Base-by-base conservation (phyloP, 2,329 filamentous ascomycete genomes). In the Cryphonectria carpinicola region DNA sequence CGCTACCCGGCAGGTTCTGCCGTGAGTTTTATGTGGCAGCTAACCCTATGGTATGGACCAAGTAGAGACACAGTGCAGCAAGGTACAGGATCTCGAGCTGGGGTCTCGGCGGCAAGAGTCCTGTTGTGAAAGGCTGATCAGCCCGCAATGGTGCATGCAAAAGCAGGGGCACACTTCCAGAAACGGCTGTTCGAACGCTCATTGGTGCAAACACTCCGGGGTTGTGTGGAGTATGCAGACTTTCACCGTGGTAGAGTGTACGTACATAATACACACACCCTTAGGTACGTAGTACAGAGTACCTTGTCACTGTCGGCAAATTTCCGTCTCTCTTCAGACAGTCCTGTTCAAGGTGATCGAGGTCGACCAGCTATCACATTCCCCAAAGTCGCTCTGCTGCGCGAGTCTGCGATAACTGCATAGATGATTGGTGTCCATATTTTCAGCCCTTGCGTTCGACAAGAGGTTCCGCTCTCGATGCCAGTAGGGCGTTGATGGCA, bases 81-180 rank as follows among this genome's bases (percentile, higher is more conserved):
- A 43, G 35, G 28, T n/a, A 61, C 66, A 35, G 41, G 41, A 25
- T 41, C 66, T 54, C 52, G 62, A 58, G 61, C 28, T 62, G 39
- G 65, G 46, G 61, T 54, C 56, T 67, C 77, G 79, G 81, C 81
- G 81, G 80, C 77, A 81, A 82, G 74, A 79, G 76, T 74, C 75
- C 76, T 77, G 72, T 76, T 76, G 75, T 81, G 80, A 82, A 81
- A 82, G 80, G 81, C 77, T 76, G 75, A 76, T 76, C 74, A 76
- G 73, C 72, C 72, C 68, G 72, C 75, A 75, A 72, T 65, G 43
- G 60, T 67, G 60, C 69, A 72, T 58, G 61, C 68, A 67, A 52
- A 62, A 71, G 67, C 67, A 71, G 67, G 67, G 56, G 61, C 61
- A 39, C 39, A 68, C 54, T 37, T 54, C 32, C 58, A 56, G 28